These are phyloP conservation scores for Fusarium sp. DNA, from an alignment of 2,329 filamentous ascomycete genomes.

Conservation along the genomic window DNA sequence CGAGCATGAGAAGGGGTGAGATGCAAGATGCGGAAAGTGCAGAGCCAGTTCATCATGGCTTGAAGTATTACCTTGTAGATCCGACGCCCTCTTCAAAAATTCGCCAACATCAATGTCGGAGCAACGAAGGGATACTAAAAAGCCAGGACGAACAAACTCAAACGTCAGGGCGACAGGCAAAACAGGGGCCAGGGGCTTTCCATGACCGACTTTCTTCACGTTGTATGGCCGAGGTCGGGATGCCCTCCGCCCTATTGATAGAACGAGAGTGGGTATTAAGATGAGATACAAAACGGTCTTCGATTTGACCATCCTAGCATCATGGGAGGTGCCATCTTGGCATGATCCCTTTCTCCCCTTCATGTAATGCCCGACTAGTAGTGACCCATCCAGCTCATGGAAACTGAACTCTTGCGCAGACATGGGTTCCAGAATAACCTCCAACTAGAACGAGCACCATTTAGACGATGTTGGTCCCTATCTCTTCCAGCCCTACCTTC, in stretches of 20 bases:
- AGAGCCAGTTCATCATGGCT: neutral
- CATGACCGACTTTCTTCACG: neutral
- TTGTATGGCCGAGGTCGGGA: constrained; percentile 5
- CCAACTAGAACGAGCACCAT: too few relatives aligned
- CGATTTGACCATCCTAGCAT: neutral
- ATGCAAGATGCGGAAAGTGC: neutral
- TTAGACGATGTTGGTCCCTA: too few relatives aligned
- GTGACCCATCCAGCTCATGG: too few relatives aligned
- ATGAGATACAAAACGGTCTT: neutral
- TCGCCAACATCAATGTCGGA: too few relatives aligned
- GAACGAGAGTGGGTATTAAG: neutral
- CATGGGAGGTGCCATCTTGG: too few relatives aligned
- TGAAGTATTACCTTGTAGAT: neutral
- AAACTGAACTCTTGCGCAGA: too few relatives aligned
- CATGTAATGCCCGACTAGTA: too few relatives aligned
- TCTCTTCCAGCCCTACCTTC: neutral
- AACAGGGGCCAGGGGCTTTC: constrained; percentile 6
- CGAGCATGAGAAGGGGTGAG: neutral
- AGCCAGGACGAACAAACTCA: constrained; percentile 2
- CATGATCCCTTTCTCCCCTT: too few relatives aligned
- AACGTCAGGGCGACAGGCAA: too few relatives aligned
- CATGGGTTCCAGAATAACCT: too few relatives aligned
- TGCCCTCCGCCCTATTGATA: constrained; percentile 16
- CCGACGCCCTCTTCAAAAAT: too few relatives aligned
- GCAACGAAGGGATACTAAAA: constrained; percentile 1